Evolutionary conservation across 2,329 filamentous ascomycete genomes (phyloP).

Genomic region (Chlorencoelia australis): DNA sequence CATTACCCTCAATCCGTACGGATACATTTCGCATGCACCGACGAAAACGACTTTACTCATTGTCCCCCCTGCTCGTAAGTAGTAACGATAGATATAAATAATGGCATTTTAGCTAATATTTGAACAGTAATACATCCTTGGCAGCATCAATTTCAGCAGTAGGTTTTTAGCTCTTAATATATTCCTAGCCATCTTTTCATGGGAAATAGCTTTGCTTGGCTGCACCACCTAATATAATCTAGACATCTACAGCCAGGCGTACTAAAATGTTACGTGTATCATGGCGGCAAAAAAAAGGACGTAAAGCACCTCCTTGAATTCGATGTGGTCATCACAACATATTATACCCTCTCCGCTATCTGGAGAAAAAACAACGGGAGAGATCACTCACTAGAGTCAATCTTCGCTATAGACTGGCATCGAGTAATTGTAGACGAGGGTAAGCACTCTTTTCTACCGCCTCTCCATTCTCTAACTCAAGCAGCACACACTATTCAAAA

Average conservation of each 20-base stretch:
- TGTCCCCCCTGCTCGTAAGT: conserved; percentile 11
- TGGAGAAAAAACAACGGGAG: conserved; percentile 14
- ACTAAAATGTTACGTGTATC: conserved; percentile 5
- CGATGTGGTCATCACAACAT: conserved; percentile 39
- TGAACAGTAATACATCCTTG: conserved; percentile 11
- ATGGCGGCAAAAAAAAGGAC: conserved; percentile 8
- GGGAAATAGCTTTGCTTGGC: too few species aligned
- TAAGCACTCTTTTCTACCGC: conserved; percentile 15
- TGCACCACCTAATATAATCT: not conserved
- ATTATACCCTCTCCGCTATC: conserved; percentile 32
- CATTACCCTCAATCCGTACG: too few species aligned
- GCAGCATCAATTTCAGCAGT: conserved; percentile 11
- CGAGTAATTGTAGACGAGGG: conserved; percentile 37
- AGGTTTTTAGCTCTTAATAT: not conserved
- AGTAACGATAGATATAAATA: not conserved
- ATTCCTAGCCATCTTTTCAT: too few species aligned
- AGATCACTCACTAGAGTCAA: conserved; percentile 1
- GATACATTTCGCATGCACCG: too few species aligned
- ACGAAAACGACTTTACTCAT: conserved; percentile 12
- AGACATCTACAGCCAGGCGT: conserved; percentile 6
- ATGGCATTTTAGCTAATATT: not conserved
- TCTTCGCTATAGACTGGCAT: conserved; percentile 33
- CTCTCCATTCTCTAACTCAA: not conserved
- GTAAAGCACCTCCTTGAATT: conserved; percentile 3
- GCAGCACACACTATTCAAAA: conserved; percentile 42